Evolutionary conservation across 2,329 filamentous ascomycete genomes (phyloP), one percentile per base, ranked within the genome.

Genomic region (Phialophora tarda): DNA sequence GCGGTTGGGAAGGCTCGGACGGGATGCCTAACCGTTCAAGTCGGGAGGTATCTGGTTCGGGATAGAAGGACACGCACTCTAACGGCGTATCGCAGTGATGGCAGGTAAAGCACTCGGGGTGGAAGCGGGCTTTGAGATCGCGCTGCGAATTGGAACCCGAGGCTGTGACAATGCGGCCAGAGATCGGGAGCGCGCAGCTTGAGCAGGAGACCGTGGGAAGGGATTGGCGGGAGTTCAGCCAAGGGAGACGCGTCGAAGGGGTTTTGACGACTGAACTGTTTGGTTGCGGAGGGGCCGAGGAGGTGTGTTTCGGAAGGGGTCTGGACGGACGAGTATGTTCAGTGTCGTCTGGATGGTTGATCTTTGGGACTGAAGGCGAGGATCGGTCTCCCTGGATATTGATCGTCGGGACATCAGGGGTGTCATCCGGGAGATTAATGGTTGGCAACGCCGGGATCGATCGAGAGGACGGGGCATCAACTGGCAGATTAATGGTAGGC

Each of bases 1-100:
- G 28, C 30, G 30, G 17, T 26, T 48, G 17, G 34, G 23, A 28
- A 24, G 38, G 26, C 6, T 58, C 55, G 23, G 60, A 55, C 11
- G 59, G n/a, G 14, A 61, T 61, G 23, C 47, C 59, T 0, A 97
- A 81, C 28, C 95, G 89, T 59, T 89, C 89, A 1, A 80, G 80
- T 53, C 92, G 90, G 71, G 88, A 86, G 50, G 83, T 80, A 8
- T 92, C 87, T 0, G 95, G 95, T 78, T 99, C 95, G 0, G 93
- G 92, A 72, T 95, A 97, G 78, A 99, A 98, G 73, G 96, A 95
- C 64, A 99, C 91, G 63, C 93, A 94, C 80, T 99, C 95, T 21
- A 99, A 89, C 23, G 89, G 86, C 10, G 93, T 96, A 32, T 89
- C 88, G 77, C 95, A 99, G 67, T 91, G 86, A 77, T 92, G 90